Base-by-base conservation (phyloP, 2,329 filamentous ascomycete species). In the Penicillium fuscoglaucum region DNA sequence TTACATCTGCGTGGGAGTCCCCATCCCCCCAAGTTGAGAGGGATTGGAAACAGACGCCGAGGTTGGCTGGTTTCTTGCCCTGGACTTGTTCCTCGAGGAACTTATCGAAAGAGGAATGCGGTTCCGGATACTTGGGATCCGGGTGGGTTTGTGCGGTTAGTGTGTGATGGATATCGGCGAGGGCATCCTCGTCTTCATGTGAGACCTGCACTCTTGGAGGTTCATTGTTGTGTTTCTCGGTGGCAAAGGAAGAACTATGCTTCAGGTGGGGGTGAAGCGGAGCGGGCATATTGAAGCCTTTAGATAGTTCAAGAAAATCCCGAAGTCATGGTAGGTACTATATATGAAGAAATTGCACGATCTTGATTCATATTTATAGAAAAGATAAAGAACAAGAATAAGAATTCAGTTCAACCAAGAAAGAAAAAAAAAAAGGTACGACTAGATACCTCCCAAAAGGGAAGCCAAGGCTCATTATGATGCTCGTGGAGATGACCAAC, bases 61-160 rank as follows among this genome's bases (percentile, higher is more conserved):
- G 84, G 66, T 87, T 88, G 72, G 91, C 90, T 9, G 84, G 81
- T 0, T 87, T 88, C 46, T 77, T 78, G 7, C 83, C 68, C 52
- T 90, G 87, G 65, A 88, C 85, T 2, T 89, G 88, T 64, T 89
- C 84, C 35, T 84, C 83, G 73, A 91, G 85, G 68, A 91, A 91
- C 19, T 83, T 77, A 45, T 84, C 83, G 9, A 91, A 81, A 35
- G 87, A 82, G 53, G 90, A 90, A 13, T 85, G 87, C 1, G 71
- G 72, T 45, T 74, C 72, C 6, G 70, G 35, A 55, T 73, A 72
- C 17, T 57, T 48, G 24, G 56, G 64, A 15, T 52, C 35, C 19
- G 33, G 31, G 5, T 55, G 54, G 24, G 52, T 63, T 17, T 60
- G 59, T 37, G 66, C 58, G 1, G 71, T 74, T 52, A 74, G 47